phyloP scores from a whole-genome alignment of 371 early-diverging fungal genomes.

The Haplosporangium sp. region DNA sequence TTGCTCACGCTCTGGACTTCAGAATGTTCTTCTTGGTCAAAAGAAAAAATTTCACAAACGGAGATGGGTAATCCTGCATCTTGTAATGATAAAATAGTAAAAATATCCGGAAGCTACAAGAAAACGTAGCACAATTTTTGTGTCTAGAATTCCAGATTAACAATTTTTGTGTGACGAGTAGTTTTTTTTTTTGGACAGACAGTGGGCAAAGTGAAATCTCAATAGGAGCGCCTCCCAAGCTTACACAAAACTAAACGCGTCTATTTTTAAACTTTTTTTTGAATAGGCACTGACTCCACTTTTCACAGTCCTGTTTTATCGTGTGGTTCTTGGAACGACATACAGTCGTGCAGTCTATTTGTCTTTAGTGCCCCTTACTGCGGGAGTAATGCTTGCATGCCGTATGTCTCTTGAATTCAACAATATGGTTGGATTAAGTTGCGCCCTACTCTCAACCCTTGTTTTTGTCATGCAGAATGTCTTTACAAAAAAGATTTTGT shows the following conservation, averaged over 20 bases:
- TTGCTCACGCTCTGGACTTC: neutral
- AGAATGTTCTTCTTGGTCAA: neutral
- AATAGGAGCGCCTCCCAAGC: no score
- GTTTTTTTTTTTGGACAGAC: no score
- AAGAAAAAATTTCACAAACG: neutral
- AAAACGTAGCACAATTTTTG: neutral
- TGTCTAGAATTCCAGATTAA: no score
- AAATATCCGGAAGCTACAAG: neutral
- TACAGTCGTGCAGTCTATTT: conserved; percentile 79
- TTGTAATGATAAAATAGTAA: neutral
- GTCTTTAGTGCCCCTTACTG: conserved; percentile 82
- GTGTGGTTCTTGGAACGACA: conserved; percentile 71
- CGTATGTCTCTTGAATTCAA: conserved; percentile 62
- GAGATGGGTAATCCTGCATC: neutral
- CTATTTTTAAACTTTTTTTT: conserved; percentile 12
- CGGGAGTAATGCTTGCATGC: conserved; percentile 88
- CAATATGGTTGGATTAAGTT: conserved; percentile 72
- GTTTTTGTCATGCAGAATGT: conserved; percentile 90
- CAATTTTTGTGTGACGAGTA: no score
- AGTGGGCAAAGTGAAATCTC: no score
- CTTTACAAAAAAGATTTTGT: conserved; percentile 81
- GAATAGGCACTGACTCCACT: conserved; percentile 86
- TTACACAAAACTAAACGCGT: no score
- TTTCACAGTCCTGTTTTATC: conserved; percentile 86
- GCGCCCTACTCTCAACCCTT: conserved; percentile 81